Conservation (phyloP, 176 grass and related monocot species). For the Themeda triandra region DNA sequence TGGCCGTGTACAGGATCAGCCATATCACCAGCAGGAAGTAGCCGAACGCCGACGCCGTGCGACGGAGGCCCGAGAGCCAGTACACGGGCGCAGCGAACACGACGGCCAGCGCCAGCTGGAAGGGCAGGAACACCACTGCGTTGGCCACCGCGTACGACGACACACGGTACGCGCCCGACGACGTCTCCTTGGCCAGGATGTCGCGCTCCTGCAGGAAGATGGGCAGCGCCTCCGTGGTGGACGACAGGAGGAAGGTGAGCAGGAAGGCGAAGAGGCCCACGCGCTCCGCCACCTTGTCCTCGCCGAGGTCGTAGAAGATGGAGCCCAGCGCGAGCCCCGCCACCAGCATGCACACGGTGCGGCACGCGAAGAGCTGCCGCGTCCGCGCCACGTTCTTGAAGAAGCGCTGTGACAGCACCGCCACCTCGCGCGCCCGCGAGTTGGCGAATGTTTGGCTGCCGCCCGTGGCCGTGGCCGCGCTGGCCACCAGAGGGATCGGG, state of each 20-base stretch:
- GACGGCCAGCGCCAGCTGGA: conserved; percentile 14
- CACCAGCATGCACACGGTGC: conserved; percentile 22
- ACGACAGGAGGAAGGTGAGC: conserved; percentile 24
- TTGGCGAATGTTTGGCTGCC: neutral
- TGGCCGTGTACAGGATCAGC: conserved; percentile 24
- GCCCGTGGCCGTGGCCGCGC: too few relatives aligned
- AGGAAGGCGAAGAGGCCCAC: conserved; percentile 28
- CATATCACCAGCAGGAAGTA: conserved; percentile 21
- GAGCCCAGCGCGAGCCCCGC: conserved; percentile 21
- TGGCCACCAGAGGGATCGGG: neutral
- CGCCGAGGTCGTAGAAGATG: conserved; percentile 28
- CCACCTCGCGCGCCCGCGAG: neutral
- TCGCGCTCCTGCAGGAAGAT: conserved; percentile 36
- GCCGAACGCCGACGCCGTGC: conserved; percentile 5
- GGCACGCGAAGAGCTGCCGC: conserved; percentile 16
- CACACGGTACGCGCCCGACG: conserved; percentile 8
- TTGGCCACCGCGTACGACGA: conserved; percentile 18
- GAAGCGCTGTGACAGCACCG: conserved; percentile 4
- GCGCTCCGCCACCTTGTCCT: conserved; percentile 24
- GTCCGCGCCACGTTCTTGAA: conserved; percentile 27
- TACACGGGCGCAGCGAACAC: conserved; percentile 8
- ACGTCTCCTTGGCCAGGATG: conserved; percentile 28
- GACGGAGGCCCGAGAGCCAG: conserved; percentile 17
- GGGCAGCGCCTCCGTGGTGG: conserved; percentile 32
- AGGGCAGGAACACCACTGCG: conserved; percentile 26